These are phyloP conservation scores for Neurospora hispaniola DNA, from an alignment of 495 filamentous ascomycete species.

Conservation along the genomic window DNA sequence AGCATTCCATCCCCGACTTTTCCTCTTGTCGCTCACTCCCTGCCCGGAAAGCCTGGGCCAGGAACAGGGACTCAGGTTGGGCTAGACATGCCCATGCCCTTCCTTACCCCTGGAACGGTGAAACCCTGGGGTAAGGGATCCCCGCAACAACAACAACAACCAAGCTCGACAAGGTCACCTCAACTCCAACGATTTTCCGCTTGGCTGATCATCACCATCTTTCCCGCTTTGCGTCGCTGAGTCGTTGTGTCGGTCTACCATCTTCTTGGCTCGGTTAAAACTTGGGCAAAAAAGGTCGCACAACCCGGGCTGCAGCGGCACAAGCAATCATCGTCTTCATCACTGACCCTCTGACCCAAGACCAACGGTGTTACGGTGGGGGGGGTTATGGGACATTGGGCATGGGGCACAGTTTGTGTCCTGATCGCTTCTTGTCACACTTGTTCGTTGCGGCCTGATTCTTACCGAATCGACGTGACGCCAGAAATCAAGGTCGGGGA, in stretches of 20 bases:
- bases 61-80: not conserved
- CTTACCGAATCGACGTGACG: not conserved
- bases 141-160: not conserved
- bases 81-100: not conserved
- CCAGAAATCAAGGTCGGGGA: not conserved
- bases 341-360: not conserved
- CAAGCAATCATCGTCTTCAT: not conserved
- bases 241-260: not conserved
- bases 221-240: not conserved
- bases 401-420: not conserved
- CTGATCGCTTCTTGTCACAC: not conserved
- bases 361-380: not conserved
- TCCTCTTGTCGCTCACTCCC: not conserved
- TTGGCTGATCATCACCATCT: not conserved
- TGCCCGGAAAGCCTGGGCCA: not conserved
- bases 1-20: not conserved
- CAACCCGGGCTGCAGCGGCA: not conserved
- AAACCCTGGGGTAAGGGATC: not conserved
- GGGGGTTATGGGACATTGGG: not conserved
- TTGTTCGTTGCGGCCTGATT: not conserved
- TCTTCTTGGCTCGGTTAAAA: not conserved
- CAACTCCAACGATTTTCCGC: not conserved
- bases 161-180: not conserved
- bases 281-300: not conserved
- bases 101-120: not conserved